Evolutionary conservation across 2,329 filamentous ascomycete genomes (phyloP), one percentile per base, ranked within the genome.

Genomic region (Fusarium continuum): DNA sequence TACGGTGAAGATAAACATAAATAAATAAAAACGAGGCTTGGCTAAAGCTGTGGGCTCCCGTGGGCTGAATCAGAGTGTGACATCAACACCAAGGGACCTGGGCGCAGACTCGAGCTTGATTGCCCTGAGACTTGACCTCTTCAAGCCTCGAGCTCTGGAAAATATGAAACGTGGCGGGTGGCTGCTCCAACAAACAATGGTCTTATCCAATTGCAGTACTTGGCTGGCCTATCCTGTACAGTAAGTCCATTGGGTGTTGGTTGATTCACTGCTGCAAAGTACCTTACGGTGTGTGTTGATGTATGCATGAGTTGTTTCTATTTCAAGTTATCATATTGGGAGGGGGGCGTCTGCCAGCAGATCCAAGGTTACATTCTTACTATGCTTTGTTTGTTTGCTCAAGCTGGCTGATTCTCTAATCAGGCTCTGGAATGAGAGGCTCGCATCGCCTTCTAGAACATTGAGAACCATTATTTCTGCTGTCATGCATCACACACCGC

Each of bases 71-170:
- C 28, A 31, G 36, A 32, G 43, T 35, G 16, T 47, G 36, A 51
- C 36, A 49, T 36, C 55, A 61, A 38, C 13, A 17, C n/a, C 28
- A 28, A 34, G 20, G 14, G 8, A 31, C 32, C 35, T 44, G 40
- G 45, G 55, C 55, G 46, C 55, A 61, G 61, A 52, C 40, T 65
- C 46, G 50, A 57, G 61, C 22, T 46, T 28, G 60, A 40, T 51
- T 41, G 36, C 25, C 22, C 32, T 11, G 13, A 14, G 16, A 34
- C 26, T 31, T 49, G 22, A 17, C 11, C n/a, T 22, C 26, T 32
- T 28, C 25, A 22, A 39, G 26, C 31, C 43, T 39, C 28, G 22
- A 49, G 36, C 26, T 17, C 28, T 11, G 8, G 31, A 32, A 17
- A 20, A n/a, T 19, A 61, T 51, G 34, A 56, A 45, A 61, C 34